phyloP scores from a whole-genome alignment of 139 green algal species.

The Raphidocelis subcapitata region DNA sequence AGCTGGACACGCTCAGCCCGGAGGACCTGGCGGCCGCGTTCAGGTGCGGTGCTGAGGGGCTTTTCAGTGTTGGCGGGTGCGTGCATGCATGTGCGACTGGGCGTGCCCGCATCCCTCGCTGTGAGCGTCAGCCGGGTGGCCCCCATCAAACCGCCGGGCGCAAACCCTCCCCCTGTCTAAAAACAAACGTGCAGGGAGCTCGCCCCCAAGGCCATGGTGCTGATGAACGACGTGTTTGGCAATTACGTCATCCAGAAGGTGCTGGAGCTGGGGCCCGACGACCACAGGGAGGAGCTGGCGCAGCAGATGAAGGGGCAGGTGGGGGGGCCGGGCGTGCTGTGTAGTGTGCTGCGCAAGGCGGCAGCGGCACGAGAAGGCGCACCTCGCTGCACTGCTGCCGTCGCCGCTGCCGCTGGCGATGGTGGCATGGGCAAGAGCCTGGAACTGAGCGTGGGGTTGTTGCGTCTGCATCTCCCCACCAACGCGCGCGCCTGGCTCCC shows the following conservation, averaged over 20 bases:
- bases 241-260: constrained; percentile 89
- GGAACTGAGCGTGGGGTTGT: no score
- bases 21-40: constrained; percentile 66
- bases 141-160: no score
- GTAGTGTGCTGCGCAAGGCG: neutral
- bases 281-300: constrained; percentile 35
- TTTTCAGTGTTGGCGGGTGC: no score
- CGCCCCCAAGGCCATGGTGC: constrained; percentile 38
- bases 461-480: no score
- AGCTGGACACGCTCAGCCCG: constrained; percentile 59
- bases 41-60: neutral
- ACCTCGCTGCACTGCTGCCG: neutral
- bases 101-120: no score
- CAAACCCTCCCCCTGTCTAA: no score
- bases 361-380: neutral
- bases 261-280: constrained; percentile 61
- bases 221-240: constrained; percentile 92
- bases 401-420: neutral
- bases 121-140: no score
- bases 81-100: no score
- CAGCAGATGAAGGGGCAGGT: constrained; percentile 42
- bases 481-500: no score
- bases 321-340: constrained; percentile 43
- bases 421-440: neutral
- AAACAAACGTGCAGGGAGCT: no score